Conservation (phyloP, 176 grass and related monocot species). For the Sorghum bicolor region DNA sequence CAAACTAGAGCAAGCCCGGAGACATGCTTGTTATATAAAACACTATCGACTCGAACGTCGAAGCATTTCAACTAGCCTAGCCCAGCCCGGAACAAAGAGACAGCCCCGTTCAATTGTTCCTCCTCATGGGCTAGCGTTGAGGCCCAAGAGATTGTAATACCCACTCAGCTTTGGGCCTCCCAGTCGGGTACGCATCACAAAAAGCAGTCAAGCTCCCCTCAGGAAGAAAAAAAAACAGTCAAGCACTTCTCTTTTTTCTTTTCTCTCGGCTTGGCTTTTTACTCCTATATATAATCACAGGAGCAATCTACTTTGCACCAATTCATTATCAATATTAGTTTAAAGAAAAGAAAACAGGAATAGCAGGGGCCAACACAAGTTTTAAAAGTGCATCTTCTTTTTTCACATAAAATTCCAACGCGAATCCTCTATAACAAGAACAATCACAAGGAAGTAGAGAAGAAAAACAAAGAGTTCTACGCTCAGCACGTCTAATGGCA, state of each 20-base stretch:
- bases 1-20: too few relatives aligned
- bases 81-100: not conserved
- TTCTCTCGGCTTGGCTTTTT: too few relatives aligned
- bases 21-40: too few relatives aligned
- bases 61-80: not conserved
- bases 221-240: too few relatives aligned
- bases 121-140: not conserved
- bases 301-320: too few relatives aligned
- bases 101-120: not conserved
- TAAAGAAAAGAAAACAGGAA: too few relatives aligned
- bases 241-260: too few relatives aligned
- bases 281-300: too few relatives aligned
- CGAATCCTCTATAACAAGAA: constrained; percentile 33
- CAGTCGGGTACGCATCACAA: not conserved
- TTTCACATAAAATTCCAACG: constrained; percentile 47
- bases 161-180: not conserved
- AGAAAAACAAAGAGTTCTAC: constrained; percentile 20
- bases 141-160: too few relatives aligned
- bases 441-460: constrained; percentile 13
- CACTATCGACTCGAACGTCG: too few relatives aligned
- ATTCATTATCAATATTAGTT: too few relatives aligned
- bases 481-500: constrained; percentile 13
- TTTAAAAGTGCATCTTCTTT: not conserved
- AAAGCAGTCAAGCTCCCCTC: too few relatives aligned
- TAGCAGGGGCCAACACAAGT: not conserved